phyloP scores from a whole-genome alignment of 306 rosid species.

The Hylodesmum podocarpum region DNA sequence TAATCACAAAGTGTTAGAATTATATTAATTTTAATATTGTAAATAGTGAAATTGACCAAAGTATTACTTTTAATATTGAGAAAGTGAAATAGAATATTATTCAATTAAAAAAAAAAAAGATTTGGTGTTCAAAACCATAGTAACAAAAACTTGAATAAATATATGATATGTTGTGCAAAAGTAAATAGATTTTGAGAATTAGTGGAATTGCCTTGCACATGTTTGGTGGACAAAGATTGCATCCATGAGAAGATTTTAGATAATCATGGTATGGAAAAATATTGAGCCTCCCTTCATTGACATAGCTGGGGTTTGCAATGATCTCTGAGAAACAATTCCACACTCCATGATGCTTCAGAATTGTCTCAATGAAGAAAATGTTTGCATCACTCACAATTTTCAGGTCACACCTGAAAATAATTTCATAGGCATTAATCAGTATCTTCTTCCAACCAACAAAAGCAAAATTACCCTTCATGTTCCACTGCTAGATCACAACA shows the following conservation, averaged over 20 bases:
- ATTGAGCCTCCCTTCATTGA: constrained; percentile 54
- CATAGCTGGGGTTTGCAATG: constrained; percentile 52
- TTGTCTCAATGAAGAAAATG: constrained; percentile 57
- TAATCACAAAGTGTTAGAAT: not conserved
- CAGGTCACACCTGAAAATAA: constrained; percentile 57
- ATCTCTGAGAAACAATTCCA: constrained; percentile 53
- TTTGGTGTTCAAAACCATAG: not conserved
- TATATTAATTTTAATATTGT: not conserved
- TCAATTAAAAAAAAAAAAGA: too few relatives aligned
- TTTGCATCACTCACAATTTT: constrained; percentile 71
- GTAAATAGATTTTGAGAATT: not conserved
- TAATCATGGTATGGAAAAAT: constrained; percentile 70
- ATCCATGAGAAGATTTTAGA: constrained; percentile 54
- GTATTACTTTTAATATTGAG: not conserved
- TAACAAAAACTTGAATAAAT: not conserved
- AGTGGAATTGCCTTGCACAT: constrained; percentile 66
- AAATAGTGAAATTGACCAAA: not conserved
- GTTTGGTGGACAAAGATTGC: constrained; percentile 68
- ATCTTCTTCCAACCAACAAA: not conserved
- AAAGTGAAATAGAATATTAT: not conserved
- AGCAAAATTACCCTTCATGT: not conserved
- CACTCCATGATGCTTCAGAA: constrained; percentile 56
- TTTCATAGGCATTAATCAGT: not conserved
- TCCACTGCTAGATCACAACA: not conserved
- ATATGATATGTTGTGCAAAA: not conserved